Conservation (phyloP, 495 filamentous ascomycete genomes). For the Clohesyomyces aquaticus region DNA sequence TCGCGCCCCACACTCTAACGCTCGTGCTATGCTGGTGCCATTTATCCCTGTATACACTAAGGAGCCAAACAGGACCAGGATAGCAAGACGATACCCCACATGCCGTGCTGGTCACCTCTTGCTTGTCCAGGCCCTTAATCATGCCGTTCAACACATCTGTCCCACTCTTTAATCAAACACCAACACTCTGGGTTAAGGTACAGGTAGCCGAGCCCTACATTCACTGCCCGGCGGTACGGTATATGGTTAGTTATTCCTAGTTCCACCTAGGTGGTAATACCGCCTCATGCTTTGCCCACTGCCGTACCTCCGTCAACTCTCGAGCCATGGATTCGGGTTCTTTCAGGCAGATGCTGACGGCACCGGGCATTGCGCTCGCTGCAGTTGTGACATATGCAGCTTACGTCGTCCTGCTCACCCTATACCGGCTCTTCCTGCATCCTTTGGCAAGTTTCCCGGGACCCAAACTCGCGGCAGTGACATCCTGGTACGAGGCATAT, state of each 20-base stretch:
- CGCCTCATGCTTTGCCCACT: too few species aligned
- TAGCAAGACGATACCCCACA: not conserved
- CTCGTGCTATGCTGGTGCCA: not conserved
- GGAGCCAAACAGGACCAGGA: too few species aligned
- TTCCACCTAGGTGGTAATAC: too few species aligned
- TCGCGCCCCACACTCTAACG: not conserved
- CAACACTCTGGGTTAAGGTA: too few species aligned
- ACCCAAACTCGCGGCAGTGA: constrained; percentile 40
- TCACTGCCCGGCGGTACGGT: too few species aligned
- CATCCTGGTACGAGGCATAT: constrained; percentile 48
- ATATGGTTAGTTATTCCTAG: too few species aligned
- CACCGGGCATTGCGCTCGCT: not conserved
- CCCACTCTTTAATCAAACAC: too few species aligned
- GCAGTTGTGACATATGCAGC: not conserved
- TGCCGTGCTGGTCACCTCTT: not conserved
- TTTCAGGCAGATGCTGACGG: not conserved
- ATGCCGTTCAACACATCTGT: too few species aligned
- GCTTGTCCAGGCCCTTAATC: too few species aligned
- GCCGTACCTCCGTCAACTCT: not conserved
- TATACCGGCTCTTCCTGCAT: constrained; percentile 41
- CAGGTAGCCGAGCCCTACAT: too few species aligned
- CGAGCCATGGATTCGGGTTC: constrained; percentile 21
- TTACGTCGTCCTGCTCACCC: constrained; percentile 5
- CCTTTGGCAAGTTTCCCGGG: constrained; percentile 45
- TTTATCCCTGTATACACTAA: too few species aligned